These are phyloP conservation scores for Colletotrichum sp. DNA, from an alignment of 2,329 filamentous ascomycete genomes.

Conservation along the genomic window DNA sequence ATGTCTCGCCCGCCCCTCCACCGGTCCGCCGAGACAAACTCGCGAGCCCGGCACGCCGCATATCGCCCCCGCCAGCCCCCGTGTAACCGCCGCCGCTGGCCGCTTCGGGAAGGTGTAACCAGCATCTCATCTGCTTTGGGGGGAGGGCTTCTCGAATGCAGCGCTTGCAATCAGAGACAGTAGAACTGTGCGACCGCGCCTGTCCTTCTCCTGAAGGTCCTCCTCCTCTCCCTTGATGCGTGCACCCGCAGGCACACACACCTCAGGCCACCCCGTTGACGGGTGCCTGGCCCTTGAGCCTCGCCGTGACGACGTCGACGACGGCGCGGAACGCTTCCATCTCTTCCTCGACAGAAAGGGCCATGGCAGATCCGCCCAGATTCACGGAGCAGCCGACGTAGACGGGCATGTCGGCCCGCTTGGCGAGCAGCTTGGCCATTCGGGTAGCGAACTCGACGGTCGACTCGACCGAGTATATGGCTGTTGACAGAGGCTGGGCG, in stretches of 20 bases:
- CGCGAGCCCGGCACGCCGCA: neutral
- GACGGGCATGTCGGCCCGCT: conserved; percentile 73
- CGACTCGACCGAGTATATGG: conserved; percentile 76
- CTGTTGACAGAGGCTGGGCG: conserved; percentile 73
- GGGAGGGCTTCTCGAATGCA: neutral
- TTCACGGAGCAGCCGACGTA: conserved; percentile 91
- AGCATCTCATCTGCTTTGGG: neutral
- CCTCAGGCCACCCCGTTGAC: conserved; percentile 19
- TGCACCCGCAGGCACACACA: neutral
- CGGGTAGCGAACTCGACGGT: conserved; percentile 88
- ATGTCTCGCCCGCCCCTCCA: neutral
- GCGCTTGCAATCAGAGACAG: neutral
- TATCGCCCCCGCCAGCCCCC: neutral
- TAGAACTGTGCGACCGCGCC: neutral
- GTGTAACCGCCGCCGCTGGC: neutral
- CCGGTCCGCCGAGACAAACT: neutral
- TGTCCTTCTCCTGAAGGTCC: neutral
- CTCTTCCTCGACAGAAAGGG: conserved; percentile 88
- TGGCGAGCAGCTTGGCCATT: conserved; percentile 82
- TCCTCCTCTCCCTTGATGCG: neutral
- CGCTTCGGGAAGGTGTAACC: neutral
- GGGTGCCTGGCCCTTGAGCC: conserved; percentile 43
- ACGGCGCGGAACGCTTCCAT: conserved; percentile 85
- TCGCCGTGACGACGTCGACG: conserved; percentile 69
- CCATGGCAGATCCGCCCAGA: conserved; percentile 74